Evolutionary conservation across 129 eudicot genomes (phyloP).

Genomic region (Helianthus tuberosus): DNA sequence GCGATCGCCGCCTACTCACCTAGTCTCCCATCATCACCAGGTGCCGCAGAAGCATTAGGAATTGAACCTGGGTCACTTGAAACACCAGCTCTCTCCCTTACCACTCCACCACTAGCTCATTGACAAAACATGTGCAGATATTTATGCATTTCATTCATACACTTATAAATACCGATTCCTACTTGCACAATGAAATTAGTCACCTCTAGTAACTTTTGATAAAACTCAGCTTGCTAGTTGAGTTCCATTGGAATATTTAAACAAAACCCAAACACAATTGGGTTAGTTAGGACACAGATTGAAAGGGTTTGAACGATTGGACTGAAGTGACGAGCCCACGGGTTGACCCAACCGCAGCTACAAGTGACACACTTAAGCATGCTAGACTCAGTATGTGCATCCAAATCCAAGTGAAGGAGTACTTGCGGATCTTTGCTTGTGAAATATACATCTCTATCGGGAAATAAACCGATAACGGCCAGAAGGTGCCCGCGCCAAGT

Average conservation of each 20-base stretch:
- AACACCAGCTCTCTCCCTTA: no score
- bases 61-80: no score
- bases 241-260: neutral
- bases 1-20: no score
- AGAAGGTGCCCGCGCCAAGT: conserved; percentile 66
- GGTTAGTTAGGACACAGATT: conserved; percentile 16
- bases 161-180: conserved; percentile 39
- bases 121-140: no score
- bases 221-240: neutral
- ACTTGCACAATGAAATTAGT: conserved; percentile 25
- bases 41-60: no score
- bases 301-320: conserved; percentile 9
- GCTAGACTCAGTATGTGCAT: conserved; percentile 47
- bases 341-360: conserved; percentile 11
- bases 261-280: neutral
- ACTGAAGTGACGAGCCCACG: conserved; percentile 15
- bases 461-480: conserved; percentile 84
- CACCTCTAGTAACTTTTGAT: conserved; percentile 23
- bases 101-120: no score
- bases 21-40: no score
- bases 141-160: conserved; percentile 12
- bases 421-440: conserved; percentile 43
- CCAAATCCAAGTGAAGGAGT: conserved; percentile 58
- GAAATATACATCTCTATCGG: conserved; percentile 79
- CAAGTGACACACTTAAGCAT: conserved; percentile 58